A percentile compares a stretch with the other conserved stretches of the same genome.
Evolutionary conservation across 2,329 filamentous ascomycete genomes (phyloP).

Genomic region (Exophiala sp.): DNA sequence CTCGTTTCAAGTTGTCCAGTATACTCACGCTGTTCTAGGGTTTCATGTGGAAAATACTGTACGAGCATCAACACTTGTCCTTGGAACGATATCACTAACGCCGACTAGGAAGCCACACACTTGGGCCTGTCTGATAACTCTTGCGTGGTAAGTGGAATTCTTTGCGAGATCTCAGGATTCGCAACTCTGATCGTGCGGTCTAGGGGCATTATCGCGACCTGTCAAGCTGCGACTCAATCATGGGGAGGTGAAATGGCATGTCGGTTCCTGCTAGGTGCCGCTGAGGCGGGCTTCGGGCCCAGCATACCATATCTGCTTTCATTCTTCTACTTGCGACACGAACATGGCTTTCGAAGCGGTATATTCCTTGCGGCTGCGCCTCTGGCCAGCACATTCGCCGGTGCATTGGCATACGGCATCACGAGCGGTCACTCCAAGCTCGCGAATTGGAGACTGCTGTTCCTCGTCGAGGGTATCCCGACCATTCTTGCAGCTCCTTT

Average conservation of each 20-base stretch:
- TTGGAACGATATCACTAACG: slow-evolving; percentile 45
- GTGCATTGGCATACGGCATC: slow-evolving; percentile 63
- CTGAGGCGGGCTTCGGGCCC: slow-evolving; percentile 38
- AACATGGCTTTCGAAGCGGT: slow-evolving; percentile 55
- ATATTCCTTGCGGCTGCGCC: slow-evolving; percentile 57
- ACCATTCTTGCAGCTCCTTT: slow-evolving; percentile 53
- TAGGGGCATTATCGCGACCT: slow-evolving; percentile 28
- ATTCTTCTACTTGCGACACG: slow-evolving; percentile 58
- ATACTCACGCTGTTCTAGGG: slow-evolving; percentile 34
- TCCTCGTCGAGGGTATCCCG: slow-evolving; percentile 64
- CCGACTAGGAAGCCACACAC: slow-evolving; percentile 22
- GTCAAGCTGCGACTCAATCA: slow-evolving; percentile 25
- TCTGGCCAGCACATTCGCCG: slow-evolving; percentile 76
- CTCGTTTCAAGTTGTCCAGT: neutral
- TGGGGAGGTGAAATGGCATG: slow-evolving; percentile 27
- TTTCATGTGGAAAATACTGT: slow-evolving; percentile 44
- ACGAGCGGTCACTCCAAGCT: slow-evolving; percentile 56
- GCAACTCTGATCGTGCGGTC: slow-evolving; percentile 7
- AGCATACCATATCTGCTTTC: slow-evolving; percentile 51
- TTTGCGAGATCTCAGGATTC: neutral
- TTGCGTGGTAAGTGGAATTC: slow-evolving; percentile 16
- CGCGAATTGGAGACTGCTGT: slow-evolving; percentile 62
- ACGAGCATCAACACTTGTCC: slow-evolving; percentile 34
- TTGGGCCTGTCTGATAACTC: slow-evolving; percentile 17
- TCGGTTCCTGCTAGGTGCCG: slow-evolving; percentile 37